These are phyloP conservation scores for Pythium monospermum DNA, from an alignment of 352 stramenopile species.

Conservation along the genomic window DNA sequence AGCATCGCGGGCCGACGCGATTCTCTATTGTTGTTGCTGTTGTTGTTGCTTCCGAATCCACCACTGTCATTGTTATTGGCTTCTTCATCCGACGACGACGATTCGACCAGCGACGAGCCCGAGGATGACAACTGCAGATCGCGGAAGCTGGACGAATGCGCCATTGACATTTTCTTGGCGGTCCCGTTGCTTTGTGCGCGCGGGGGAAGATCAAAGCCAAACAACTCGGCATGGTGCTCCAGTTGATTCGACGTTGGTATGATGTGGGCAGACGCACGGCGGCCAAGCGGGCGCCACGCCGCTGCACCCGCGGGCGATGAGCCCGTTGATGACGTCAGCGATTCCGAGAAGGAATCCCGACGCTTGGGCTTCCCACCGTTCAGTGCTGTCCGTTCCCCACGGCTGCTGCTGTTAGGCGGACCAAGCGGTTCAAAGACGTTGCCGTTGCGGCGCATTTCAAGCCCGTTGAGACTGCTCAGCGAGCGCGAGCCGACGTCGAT, in stretches of 20 bases:
- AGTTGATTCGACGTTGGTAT: slow-evolving; percentile 26
- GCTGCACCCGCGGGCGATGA: slow-evolving; percentile 20
- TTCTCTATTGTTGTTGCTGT: slow-evolving; percentile 12
- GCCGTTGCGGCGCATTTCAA: slow-evolving; percentile 13
- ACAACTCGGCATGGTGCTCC: slow-evolving; percentile 20
- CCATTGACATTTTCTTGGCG: slow-evolving; percentile 10
- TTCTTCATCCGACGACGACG: slow-evolving; percentile 25
- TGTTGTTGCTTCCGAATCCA: slow-evolving; percentile 17
- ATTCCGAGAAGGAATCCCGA: slow-evolving; percentile 27
- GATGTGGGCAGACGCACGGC: slow-evolving; percentile 20
- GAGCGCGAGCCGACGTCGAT: slow-evolving; percentile 26
- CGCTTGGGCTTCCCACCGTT: slow-evolving; percentile 12
- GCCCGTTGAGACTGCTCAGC: slow-evolving; percentile 20
- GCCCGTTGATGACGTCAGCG: slow-evolving; percentile 24
- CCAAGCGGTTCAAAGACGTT: slow-evolving; percentile 5
- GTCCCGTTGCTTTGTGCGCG: slow-evolving; percentile 12
- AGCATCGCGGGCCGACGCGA: slow-evolving; percentile 7
- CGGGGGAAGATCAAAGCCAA: slow-evolving; percentile 16
- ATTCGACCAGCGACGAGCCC: slow-evolving; percentile 22
- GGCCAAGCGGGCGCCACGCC: slow-evolving; percentile 26
- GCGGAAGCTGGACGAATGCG: slow-evolving; percentile 23
- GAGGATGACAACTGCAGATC: slow-evolving; percentile 16
- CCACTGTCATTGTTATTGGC: not conserved
- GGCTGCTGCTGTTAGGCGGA: not conserved
- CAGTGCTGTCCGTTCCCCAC: slow-evolving; percentile 6